phyloP scores from a whole-genome alignment of 352 stramenopile genomes.

The Phytophthora idaei region DNA sequence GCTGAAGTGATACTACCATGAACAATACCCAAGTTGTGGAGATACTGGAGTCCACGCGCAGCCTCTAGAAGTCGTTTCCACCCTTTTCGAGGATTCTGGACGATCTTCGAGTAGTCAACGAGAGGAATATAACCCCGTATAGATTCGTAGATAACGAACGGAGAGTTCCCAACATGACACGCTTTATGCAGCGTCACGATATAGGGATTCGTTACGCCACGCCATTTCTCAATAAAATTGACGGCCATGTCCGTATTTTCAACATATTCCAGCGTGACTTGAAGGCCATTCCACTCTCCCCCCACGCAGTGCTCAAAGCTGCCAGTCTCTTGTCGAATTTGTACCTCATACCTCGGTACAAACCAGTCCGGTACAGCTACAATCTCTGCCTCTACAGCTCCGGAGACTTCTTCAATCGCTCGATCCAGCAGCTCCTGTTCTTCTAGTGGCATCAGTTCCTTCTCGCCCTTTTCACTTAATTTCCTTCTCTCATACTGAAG shows the following conservation, averaged over 20 bases:
- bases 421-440: slow-evolving; percentile 23
- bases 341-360: slow-evolving; percentile 34
- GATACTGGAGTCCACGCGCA: slow-evolving; percentile 28
- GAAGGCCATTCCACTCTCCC: slow-evolving; percentile 31
- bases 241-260: neutral
- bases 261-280: slow-evolving; percentile 22
- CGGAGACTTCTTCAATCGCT: slow-evolving; percentile 8
- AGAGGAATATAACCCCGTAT: slow-evolving; percentile 16
- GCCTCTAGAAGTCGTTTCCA: slow-evolving; percentile 35
- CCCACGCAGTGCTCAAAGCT: neutral
- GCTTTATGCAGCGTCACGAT: slow-evolving; percentile 30
- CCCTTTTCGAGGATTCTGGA: slow-evolving; percentile 11
- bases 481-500: slow-evolving; percentile 26
- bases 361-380: slow-evolving; percentile 32
- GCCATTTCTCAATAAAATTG: slow-evolving; percentile 20
- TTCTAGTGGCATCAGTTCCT: slow-evolving; percentile 10
- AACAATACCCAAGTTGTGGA: slow-evolving; percentile 20
- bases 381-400: neutral
- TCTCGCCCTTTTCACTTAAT: slow-evolving; percentile 9
- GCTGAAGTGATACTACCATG: slow-evolving; percentile 20
- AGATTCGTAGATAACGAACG: slow-evolving; percentile 36
- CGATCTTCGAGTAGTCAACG: slow-evolving; percentile 13
- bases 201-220: slow-evolving; percentile 13
- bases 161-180: slow-evolving; percentile 30
- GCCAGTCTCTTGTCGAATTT: neutral